Percentiles rank a stretch among this genome's conserved stretches.
phyloP scores from a whole-genome alignment of 2,329 filamentous ascomycete species.

The Stagonosporopsis tanaceti region DNA sequence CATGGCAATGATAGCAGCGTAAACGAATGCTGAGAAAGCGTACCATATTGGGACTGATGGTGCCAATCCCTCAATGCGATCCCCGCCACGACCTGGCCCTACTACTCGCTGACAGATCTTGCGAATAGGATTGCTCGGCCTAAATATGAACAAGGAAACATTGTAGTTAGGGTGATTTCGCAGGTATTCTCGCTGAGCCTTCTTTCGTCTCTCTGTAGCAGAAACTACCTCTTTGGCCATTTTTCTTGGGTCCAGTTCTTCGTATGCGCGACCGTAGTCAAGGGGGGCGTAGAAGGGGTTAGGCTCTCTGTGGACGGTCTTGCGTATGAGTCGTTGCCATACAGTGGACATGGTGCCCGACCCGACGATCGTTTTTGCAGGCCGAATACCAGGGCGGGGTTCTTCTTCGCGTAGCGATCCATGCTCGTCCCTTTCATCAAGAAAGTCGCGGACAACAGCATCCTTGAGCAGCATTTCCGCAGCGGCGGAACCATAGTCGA shows the following conservation, averaged over 20 bases:
- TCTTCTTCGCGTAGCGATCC: conserved; percentile 38
- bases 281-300: conserved; percentile 95
- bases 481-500: conserved; percentile 90
- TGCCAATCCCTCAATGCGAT: conserved; percentile 87
- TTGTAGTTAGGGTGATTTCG: conserved; percentile 90
- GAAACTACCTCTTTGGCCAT: conserved; percentile 92
- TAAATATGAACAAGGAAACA: conserved; percentile 87
- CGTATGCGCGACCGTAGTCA: conserved; percentile 73
- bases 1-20: conserved; percentile 94
- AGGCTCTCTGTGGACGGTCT: conserved; percentile 73
- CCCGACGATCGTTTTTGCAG: conserved; percentile 57
- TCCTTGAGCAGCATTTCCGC: conserved; percentile 98
- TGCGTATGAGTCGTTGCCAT: conserved; percentile 67
- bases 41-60: conserved; percentile 94
- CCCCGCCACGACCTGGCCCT: conserved; percentile 84
- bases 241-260: conserved; percentile 81
- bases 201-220: conserved; percentile 81
- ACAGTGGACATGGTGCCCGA: conserved; percentile 67
- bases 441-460: conserved; percentile 91
- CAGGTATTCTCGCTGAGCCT: conserved; percentile 90
- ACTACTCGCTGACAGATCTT: conserved; percentile 88
- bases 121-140: conserved; percentile 77
- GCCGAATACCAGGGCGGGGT: conserved; percentile 47
- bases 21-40: conserved; percentile 90
- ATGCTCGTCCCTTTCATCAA: conserved; percentile 72